A percentile compares a stretch with the other conserved stretches of the same genome.
Conservation (phyloP, 805 yeast species). For the Monosporozyma yasuniensis region DNA sequence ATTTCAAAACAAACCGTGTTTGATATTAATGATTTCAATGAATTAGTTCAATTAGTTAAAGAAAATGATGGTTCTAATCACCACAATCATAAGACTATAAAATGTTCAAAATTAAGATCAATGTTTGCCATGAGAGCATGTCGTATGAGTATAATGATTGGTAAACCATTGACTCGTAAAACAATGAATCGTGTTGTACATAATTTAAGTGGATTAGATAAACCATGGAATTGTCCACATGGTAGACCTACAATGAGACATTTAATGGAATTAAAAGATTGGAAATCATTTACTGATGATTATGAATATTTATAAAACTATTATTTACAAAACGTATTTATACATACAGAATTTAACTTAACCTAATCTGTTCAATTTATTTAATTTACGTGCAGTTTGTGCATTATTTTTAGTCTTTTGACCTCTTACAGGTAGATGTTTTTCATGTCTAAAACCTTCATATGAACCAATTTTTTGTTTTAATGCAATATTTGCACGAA, state of each 20-base stretch:
- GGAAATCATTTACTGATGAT: conserved; percentile 39
- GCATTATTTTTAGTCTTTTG: conserved; percentile 91
- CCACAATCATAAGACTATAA: conserved; percentile 14
- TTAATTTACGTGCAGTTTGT: conserved; percentile 77
- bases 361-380: conserved; percentile 59
- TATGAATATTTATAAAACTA: conserved; percentile 17
- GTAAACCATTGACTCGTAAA: conserved; percentile 48
- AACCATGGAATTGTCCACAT: conserved; percentile 97
- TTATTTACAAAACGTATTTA: neutral
- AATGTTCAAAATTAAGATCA: conserved; percentile 70
- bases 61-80: conserved; percentile 42
- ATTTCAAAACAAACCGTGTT: conserved; percentile 62
- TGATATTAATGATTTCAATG: conserved; percentile 58
- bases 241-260: conserved; percentile 97
- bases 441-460: conserved; percentile 81
- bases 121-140: conserved; percentile 96
- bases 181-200: conserved; percentile 64
- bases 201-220: conserved; percentile 61
- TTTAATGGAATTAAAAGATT: conserved; percentile 49
- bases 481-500: conserved; percentile 66
- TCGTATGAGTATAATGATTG: conserved; percentile 89
- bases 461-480: conserved; percentile 79
- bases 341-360: conserved; percentile 6
- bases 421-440: conserved; percentile 77
- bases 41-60: conserved; percentile 58